phyloP scores from a whole-genome alignment of 2,329 filamentous ascomycete species.

The Paecilomyces dactylethromorphus region DNA sequence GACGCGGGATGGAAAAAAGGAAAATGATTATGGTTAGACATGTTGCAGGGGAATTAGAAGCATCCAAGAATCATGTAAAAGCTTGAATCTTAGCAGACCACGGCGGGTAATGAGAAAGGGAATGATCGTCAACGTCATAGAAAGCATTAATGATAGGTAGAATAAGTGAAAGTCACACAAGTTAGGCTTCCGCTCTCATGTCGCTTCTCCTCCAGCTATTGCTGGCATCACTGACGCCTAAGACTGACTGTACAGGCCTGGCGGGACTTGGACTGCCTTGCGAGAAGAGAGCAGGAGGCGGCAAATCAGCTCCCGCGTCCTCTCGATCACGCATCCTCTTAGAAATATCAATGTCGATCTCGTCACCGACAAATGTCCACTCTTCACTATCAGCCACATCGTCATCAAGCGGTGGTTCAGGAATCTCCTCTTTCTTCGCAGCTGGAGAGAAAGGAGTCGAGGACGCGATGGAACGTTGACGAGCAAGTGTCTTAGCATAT shows the following conservation, averaged over 20 bases:
- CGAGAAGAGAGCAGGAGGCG: neutral
- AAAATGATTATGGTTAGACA: neutral
- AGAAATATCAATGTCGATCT: constrained; percentile 41
- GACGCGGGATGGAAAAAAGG: neutral
- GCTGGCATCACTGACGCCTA: neutral
- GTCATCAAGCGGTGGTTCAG: constrained; percentile 35
- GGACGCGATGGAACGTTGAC: constrained; percentile 43
- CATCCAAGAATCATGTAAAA: neutral
- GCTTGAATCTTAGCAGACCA: neutral
- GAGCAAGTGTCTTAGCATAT: constrained; percentile 79
- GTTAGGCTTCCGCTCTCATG: neutral
- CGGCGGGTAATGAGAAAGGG: neutral
- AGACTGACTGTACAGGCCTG: neutral
- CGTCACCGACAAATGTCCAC: constrained; percentile 82
- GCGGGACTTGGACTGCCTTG: neutral
- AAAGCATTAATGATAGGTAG: neutral
- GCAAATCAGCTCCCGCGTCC: neutral
- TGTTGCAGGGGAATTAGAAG: neutral
- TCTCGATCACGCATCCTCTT: constrained; percentile 25
- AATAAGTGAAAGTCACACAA: neutral
- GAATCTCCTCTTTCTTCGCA: constrained; percentile 26
- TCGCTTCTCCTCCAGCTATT: neutral
- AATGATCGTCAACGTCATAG: neutral
- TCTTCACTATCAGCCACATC: constrained; percentile 66
- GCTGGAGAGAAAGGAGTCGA: constrained; percentile 28